These are phyloP conservation scores for Ochetophila trinervis DNA, from an alignment of 306 rosid genomes.

Conservation along the genomic window DNA sequence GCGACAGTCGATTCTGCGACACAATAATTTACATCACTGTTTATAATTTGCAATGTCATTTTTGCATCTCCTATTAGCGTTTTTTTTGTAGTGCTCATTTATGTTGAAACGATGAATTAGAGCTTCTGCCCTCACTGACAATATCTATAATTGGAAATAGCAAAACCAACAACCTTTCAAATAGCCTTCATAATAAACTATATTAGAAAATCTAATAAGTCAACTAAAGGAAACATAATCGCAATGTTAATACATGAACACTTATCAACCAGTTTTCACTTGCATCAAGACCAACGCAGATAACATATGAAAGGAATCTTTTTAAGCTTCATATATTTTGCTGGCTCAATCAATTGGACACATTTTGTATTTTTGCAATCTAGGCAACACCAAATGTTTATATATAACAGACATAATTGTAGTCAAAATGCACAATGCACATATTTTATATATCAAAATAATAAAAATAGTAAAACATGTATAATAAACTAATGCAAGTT, in stretches of 20 bases:
- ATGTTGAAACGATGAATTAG: constrained; percentile 68
- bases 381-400: constrained; percentile 25
- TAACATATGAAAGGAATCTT: constrained; percentile 57
- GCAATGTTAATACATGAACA: constrained; percentile 13
- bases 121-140: constrained; percentile 85
- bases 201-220: too few relatives aligned
- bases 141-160: constrained; percentile 46
- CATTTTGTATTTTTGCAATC: constrained; percentile 90
- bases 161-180: too few relatives aligned
- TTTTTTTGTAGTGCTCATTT: too few relatives aligned
- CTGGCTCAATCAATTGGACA: constrained; percentile 57
- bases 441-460: too few relatives aligned
- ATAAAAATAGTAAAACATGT: too few relatives aligned
- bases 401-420: neutral
- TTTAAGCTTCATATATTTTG: constrained; percentile 49
- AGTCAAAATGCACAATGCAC: constrained; percentile 1
- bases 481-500: too few relatives aligned
- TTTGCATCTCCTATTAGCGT: too few relatives aligned
- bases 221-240: neutral
- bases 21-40: too few relatives aligned
- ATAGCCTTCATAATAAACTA: too few relatives aligned
- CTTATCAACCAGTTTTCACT: constrained; percentile 97
- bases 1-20: too few relatives aligned
- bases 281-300: constrained; percentile 75
- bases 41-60: too few relatives aligned